Evolutionary conservation across 805 yeast genomes (phyloP), one percentile per base, ranked within the genome.

Genomic region (Isabelozyma rhagii): DNA sequence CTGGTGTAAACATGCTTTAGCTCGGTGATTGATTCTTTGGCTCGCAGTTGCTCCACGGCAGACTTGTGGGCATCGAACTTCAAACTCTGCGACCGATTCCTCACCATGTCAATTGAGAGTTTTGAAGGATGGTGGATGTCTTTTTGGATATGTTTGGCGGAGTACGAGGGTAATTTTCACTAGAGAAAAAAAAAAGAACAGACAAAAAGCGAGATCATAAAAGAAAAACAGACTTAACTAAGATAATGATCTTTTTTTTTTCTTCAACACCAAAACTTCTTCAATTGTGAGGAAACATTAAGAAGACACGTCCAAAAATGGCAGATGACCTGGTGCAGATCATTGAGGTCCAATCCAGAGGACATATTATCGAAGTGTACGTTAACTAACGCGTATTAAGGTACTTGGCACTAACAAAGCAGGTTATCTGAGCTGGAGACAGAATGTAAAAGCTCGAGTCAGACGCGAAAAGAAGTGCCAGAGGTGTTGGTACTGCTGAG

Each of bases 1-100:
- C 66, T 64, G 49, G 69, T 69, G 51, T 65, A 62, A 7, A 68
- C 61, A 42, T 69, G 67, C 50, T 69, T 68, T 50, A 74, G 59
- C 48, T 68, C 74, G 31, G 63, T 56, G 44, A 74, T 59, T 10
- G 72, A 64, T 38, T 66, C 64, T 39, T 60, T 61, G 43, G 54
- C 50, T 39, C 49, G 46, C 31, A 45, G 56, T 40, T 54, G 50
- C 5, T 60, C 62, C 15, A 51, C 53, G n/a, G 53, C 57, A n/a
- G 61, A 48, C 43, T 46, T 39, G 43, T 52, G 53, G 39, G 57
- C 62, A 41, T 55, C 46, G 44, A 60, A 59, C 41, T 59, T 53
- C 63, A 60, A 58, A 48, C 66, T 61, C 14, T 53, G 54, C 6
- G 65, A 57, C 21, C 66, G 56, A 38, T 53, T 58, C n/a, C 68